phyloP scores from a whole-genome alignment of 805 yeast genomes.

The Monosporozyma aquatica region DNA sequence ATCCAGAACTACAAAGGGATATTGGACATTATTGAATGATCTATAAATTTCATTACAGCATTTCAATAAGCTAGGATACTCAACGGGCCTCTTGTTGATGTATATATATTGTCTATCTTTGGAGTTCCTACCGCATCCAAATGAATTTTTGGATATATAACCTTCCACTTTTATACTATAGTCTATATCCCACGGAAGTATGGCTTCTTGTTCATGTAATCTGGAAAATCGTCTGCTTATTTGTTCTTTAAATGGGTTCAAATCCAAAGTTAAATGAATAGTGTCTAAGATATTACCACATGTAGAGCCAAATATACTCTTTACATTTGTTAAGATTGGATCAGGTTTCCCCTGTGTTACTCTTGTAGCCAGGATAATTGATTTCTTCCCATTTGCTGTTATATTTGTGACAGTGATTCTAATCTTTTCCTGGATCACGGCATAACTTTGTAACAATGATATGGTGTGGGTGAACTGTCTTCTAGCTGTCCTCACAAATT shows the following conservation, averaged over 20 bases:
- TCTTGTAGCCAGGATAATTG: slow-evolving; percentile 48
- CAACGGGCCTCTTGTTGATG: slow-evolving; percentile 70
- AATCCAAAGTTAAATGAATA: slow-evolving; percentile 36
- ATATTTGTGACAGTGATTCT: slow-evolving; percentile 54
- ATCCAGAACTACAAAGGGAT: slow-evolving; percentile 61
- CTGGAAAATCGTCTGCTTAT: slow-evolving; percentile 7
- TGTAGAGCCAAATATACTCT: slow-evolving; percentile 61
- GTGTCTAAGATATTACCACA: slow-evolving; percentile 50
- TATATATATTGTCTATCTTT: slow-evolving; percentile 68
- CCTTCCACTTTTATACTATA: slow-evolving; percentile 43
- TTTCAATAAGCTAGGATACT: slow-evolving; percentile 44
- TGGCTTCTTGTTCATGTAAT: slow-evolving; percentile 5
- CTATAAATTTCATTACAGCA: slow-evolving; percentile 67
- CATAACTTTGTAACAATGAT: slow-evolving; percentile 53
- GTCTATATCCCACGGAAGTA: slow-evolving; percentile 9
- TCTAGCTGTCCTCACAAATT: slow-evolving; percentile 55
- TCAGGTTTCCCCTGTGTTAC: slow-evolving; percentile 30
- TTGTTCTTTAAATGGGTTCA: slow-evolving; percentile 26
- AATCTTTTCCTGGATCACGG: slow-evolving; percentile 48
- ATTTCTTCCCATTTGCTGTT: slow-evolving; percentile 39
- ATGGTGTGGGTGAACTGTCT: slow-evolving; percentile 69
- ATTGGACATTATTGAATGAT: slow-evolving; percentile 60
- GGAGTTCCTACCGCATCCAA: slow-evolving; percentile 66
- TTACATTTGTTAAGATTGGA: slow-evolving; percentile 46
- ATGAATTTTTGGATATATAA: slow-evolving; percentile 61